Percentiles rank a stretch among this genome's conserved stretches.
These are phyloP conservation scores for Sanghuangporus baumii DNA, from an alignment of 1,284 basidiomycete genomes.

Conservation along the genomic window DNA sequence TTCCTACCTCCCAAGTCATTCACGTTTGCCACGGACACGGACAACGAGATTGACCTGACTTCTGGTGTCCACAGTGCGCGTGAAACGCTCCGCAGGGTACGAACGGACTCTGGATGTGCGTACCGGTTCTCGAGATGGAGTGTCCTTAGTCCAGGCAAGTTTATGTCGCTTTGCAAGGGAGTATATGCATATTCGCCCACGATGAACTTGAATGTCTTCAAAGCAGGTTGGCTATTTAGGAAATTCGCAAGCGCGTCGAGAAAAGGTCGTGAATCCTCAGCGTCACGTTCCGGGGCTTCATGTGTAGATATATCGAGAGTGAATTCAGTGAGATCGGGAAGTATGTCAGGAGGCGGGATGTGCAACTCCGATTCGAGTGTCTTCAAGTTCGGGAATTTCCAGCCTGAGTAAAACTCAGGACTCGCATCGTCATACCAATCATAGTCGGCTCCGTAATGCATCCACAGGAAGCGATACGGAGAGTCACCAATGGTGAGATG, in stretches of 20 bases:
- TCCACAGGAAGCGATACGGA: not conserved
- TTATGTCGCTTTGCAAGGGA: no score
- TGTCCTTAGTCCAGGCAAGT: not conserved
- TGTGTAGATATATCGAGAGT: not conserved
- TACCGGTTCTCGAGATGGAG: not conserved
- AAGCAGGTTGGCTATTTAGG: not conserved
- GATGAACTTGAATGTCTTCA: not conserved
- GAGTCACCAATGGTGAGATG: not conserved
- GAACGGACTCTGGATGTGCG: not conserved
- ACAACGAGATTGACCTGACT: not conserved
- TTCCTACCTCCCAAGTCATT: not conserved
- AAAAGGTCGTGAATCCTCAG: not conserved
- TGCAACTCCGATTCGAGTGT: conserved; percentile 1
- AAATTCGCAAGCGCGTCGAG: not conserved
- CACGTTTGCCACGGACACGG: not conserved
- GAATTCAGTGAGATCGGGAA: not conserved
- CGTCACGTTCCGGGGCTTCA: not conserved
- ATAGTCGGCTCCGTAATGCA: not conserved
- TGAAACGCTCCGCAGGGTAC: not conserved
- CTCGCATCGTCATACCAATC: not conserved
- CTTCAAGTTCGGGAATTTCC: not conserved
- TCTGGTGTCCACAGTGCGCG: not conserved
- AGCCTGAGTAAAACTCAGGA: not conserved
- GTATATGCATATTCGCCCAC: not conserved
- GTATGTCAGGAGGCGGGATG: not conserved